phyloP scores from a whole-genome alignment of 441 rosid genomes.

The Pelargonium myrrhifolium region DNA sequence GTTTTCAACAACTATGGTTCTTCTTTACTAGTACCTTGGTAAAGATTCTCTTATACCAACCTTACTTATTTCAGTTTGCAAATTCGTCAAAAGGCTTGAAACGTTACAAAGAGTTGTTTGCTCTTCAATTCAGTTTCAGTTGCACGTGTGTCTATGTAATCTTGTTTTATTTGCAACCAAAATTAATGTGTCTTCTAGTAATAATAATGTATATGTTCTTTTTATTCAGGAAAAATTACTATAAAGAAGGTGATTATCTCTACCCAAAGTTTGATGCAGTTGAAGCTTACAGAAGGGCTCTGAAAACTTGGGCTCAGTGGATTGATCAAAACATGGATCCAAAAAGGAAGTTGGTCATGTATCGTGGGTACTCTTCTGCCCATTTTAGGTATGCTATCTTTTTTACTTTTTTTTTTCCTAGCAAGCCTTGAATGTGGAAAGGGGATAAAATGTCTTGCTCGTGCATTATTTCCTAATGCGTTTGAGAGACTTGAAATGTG shows the following conservation, averaged over 20 bases:
- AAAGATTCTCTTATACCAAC: neutral
- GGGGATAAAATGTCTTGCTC: neutral
- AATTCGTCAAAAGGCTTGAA: neutral
- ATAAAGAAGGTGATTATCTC: constrained; percentile 76
- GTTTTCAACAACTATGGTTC: neutral
- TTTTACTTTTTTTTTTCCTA: neutral
- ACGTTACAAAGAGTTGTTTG: neutral
- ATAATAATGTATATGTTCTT: constrained; percentile 20
- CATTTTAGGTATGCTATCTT: constrained; percentile 59
- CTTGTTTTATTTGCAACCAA: neutral
- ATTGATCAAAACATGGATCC: constrained; percentile 48
- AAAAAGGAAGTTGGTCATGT: constrained; percentile 56
- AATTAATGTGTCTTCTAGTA: neutral
- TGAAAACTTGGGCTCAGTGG: constrained; percentile 88
- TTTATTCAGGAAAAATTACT: constrained; percentile 72
- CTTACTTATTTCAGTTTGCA: neutral
- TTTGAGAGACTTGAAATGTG: neutral
- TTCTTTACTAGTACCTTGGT: neutral
- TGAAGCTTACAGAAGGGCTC: constrained; percentile 74
- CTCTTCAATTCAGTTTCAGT: neutral
- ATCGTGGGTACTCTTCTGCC: constrained; percentile 89
- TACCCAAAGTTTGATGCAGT: constrained; percentile 75
- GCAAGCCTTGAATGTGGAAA: neutral
- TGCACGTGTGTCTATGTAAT: neutral
- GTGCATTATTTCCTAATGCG: neutral